Evolutionary conservation across 2,329 filamentous ascomycete genomes (phyloP).

Genomic region (Pestalotiopsis fici): DNA sequence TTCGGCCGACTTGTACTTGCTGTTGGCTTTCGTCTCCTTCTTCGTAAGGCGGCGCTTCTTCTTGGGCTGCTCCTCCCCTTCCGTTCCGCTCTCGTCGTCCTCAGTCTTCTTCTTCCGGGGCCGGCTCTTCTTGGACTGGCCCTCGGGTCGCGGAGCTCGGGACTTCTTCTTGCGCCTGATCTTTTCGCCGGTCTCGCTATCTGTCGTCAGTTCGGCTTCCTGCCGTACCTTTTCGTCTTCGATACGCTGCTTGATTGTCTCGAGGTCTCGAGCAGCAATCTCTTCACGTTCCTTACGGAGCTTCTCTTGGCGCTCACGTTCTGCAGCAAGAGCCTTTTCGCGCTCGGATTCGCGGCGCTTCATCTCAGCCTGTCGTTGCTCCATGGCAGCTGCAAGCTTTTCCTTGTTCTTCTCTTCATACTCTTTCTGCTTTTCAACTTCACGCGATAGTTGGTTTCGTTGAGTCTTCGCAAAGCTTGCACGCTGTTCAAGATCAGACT

Average conservation of each 20-base stretch:
- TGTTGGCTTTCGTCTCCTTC: conserved; percentile 38
- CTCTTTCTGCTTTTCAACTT: conserved; percentile 80
- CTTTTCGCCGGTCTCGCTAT: conserved; percentile 79
- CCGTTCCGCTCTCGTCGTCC: conserved; percentile 48
- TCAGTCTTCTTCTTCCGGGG: conserved; percentile 62
- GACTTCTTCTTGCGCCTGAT: conserved; percentile 75
- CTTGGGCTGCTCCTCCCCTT: conserved; percentile 55
- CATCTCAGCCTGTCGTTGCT: conserved; percentile 79
- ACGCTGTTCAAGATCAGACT: conserved; percentile 87
- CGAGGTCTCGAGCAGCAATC: conserved; percentile 75
- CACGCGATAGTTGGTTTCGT: conserved; percentile 85
- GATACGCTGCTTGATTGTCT: conserved; percentile 68
- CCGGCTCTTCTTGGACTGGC: conserved; percentile 39
- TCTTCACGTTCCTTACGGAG: conserved; percentile 83
- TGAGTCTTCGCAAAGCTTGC: conserved; percentile 99
- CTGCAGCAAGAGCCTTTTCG: conserved; percentile 65
- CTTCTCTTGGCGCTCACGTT: conserved; percentile 75
- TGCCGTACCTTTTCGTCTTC: conserved; percentile 70
- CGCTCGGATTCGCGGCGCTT: conserved; percentile 77
- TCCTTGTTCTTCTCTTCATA: conserved; percentile 93
- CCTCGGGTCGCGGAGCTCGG: conserved; percentile 30
- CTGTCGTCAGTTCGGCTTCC: conserved; percentile 79
- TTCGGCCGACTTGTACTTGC: conserved; percentile 85
- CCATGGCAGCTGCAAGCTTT: conserved; percentile 79
- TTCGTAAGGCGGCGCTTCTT: conserved; percentile 60